phyloP scores from a whole-genome alignment of 768 basidiomycete genomes.

The Mycena latifolia region DNA sequence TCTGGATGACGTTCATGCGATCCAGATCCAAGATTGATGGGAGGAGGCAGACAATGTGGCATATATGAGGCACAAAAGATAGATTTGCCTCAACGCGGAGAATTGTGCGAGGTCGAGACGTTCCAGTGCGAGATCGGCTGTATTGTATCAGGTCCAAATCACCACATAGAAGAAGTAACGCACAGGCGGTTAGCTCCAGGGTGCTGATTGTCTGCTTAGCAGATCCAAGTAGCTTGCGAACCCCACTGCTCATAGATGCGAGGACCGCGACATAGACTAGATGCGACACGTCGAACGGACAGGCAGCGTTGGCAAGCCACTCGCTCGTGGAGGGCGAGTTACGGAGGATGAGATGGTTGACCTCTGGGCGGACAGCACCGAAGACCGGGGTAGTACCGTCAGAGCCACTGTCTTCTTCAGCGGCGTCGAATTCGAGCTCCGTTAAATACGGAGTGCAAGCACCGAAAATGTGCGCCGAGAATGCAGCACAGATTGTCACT shows the following conservation, averaged over 20 bases:
- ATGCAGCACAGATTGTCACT: not conserved
- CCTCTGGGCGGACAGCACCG: not conserved
- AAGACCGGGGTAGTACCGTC: not conserved
- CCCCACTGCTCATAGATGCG: not conserved
- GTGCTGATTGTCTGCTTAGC: not conserved
- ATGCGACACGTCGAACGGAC: not conserved
- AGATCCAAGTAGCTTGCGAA: not conserved
- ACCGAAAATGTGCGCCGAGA: not conserved
- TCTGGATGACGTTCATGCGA: not conserved
- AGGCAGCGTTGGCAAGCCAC: not conserved
- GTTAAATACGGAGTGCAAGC: not conserved
- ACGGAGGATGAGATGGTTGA: not conserved
- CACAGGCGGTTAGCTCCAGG: not conserved
- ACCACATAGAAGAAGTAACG: not conserved
- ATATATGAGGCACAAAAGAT: not conserved
- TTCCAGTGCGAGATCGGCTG: not conserved
- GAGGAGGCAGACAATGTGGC: not conserved
- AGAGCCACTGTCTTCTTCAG: not conserved
- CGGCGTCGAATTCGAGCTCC: not conserved
- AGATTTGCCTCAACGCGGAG: not conserved
- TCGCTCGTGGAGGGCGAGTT: not conserved
- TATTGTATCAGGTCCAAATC: not conserved
- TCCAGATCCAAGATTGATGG: not conserved
- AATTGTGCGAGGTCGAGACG: not conserved
- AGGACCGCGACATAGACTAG: not conserved